Conservation (phyloP, 208 protist species). For the Trypanosoma cruzi region DNA sequence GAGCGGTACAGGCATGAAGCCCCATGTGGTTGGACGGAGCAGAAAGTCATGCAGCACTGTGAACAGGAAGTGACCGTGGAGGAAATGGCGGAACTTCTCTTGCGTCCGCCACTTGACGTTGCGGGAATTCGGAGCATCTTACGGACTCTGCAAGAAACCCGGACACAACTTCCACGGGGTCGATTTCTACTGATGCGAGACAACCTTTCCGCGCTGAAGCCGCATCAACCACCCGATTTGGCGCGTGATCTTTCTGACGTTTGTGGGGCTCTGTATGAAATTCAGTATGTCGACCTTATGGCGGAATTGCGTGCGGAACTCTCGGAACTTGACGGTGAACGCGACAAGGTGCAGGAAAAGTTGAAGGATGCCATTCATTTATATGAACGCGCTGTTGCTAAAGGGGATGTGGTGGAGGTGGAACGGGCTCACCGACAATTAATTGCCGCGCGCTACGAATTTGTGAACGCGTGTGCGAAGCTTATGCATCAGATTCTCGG, state of each 20-base stretch:
- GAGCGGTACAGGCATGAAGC: slow-evolving; percentile 66
- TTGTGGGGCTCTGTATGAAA: slow-evolving; percentile 68
- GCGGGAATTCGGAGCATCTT: slow-evolving; percentile 43
- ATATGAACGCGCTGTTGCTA: slow-evolving; percentile 45
- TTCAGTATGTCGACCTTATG: slow-evolving; percentile 66
- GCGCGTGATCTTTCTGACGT: slow-evolving; percentile 48
- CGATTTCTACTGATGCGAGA: slow-evolving; percentile 65
- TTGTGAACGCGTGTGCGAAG: slow-evolving; percentile 55
- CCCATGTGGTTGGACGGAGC: slow-evolving; percentile 76
- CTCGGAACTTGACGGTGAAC: slow-evolving; percentile 53
- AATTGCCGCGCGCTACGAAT: slow-evolving; percentile 81
- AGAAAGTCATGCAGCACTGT: slow-evolving; percentile 61
- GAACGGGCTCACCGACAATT: slow-evolving; percentile 75
- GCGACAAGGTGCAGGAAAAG: slow-evolving; percentile 35
- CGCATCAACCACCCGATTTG: slow-evolving; percentile 43
- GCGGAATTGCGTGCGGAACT: slow-evolving; percentile 63
- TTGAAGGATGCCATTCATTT: slow-evolving; percentile 49
- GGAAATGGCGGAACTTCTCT: slow-evolving; percentile 42
- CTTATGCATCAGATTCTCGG: slow-evolving; percentile 46
- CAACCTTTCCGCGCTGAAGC: slow-evolving; percentile 51
- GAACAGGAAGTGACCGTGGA: slow-evolving; percentile 52
- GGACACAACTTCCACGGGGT: slow-evolving; percentile 50
- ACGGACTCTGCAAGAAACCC: slow-evolving; percentile 37
- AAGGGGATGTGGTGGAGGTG: slow-evolving; percentile 70
- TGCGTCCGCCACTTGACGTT: slow-evolving; percentile 50